These are phyloP conservation scores for Penicillium cosmopolitanum DNA, from an alignment of 495 filamentous ascomycete species.

Conservation along the genomic window DNA sequence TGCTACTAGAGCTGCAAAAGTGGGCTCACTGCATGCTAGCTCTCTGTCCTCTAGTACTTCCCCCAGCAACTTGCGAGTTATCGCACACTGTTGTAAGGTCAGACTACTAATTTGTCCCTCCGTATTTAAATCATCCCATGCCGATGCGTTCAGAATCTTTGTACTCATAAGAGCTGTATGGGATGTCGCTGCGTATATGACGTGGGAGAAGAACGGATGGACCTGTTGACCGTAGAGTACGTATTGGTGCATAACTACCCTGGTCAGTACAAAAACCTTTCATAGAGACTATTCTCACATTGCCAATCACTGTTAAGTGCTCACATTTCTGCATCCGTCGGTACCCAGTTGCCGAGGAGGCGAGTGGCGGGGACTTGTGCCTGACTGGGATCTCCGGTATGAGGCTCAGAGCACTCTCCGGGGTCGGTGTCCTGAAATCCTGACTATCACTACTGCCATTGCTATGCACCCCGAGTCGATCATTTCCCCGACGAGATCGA, in stretches of 20 bases:
- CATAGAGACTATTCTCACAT: too few relatives aligned
- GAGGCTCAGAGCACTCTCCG: background rate
- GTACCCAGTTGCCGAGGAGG: slow-evolving; percentile 10
- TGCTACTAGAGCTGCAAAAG: slow-evolving; percentile 17
- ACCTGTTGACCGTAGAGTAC: slow-evolving; percentile 17
- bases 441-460: background rate
- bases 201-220: slow-evolving; percentile 22
- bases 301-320: background rate
- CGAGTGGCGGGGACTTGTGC: slow-evolving; percentile 10
- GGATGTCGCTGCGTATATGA: slow-evolving; percentile 10
- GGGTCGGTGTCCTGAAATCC: background rate
- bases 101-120: slow-evolving; percentile 15
- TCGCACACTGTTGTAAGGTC: slow-evolving; percentile 15
- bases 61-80: slow-evolving; percentile 15
- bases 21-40: slow-evolving; percentile 5
- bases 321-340: slow-evolving; percentile 17
- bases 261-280: background rate
- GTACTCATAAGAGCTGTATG: slow-evolving; percentile 26
- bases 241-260: slow-evolving; percentile 23
- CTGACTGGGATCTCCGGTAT: slow-evolving; percentile 7
- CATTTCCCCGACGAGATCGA: background rate
- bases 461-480: background rate
- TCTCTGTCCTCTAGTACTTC: slow-evolving; percentile 5
- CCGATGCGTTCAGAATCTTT: slow-evolving; percentile 25
- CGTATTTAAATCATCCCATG: slow-evolving; percentile 25